Evolutionary conservation across 2,329 filamentous ascomycete genomes (phyloP), one percentile per base, ranked within the genome.

Genomic region (Ascochyta rabiei): DNA sequence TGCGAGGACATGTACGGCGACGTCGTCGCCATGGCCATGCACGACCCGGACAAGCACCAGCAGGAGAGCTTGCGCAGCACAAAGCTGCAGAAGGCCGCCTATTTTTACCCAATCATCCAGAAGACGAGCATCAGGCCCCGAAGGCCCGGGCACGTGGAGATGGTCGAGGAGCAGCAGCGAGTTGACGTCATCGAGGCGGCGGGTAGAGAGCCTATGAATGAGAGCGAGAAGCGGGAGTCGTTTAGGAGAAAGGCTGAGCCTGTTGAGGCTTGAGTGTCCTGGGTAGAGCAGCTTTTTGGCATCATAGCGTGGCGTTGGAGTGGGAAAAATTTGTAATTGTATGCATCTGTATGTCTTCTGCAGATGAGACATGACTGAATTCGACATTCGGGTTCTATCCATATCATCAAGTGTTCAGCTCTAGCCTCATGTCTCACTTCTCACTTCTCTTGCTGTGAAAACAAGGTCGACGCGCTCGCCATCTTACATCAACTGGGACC

Each of bases 81-180:
- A 4, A 68, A 66, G 53, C 59, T 79, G 56, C 73, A 75, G 56
- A 82, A 82, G 65, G 85, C 78, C 1, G 85, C 85, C 13, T 88
- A 86, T 69, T 85, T 85, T 68, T 87, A 87, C 57, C 84, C 85
- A 0, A 82, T 88, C 48, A 71, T 81, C 18, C 80, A 82, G 65
- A 81, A 82, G 66, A 82, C 81, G n/a, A 79, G 78, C 19, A 76
- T 88, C 42, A 67, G 78, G 40, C 76, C 78, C 5, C 74, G 77
- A 61, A 65, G 80, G 26, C 83, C 64, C 2, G 68, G 63, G 68
- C 59, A 75, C 62, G 40, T 76, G 64, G 60, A 79, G 62, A 55
- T 72, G 71, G 31, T 74, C 67, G 62, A 79, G 60, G 71, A 81
- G 70, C 67, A 71, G 47, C 70, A 82, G 37, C 77, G 80, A 60